phyloP scores from a whole-genome alignment of 2,329 filamentous ascomycete genomes.

The Ascochyta pisi region DNA sequence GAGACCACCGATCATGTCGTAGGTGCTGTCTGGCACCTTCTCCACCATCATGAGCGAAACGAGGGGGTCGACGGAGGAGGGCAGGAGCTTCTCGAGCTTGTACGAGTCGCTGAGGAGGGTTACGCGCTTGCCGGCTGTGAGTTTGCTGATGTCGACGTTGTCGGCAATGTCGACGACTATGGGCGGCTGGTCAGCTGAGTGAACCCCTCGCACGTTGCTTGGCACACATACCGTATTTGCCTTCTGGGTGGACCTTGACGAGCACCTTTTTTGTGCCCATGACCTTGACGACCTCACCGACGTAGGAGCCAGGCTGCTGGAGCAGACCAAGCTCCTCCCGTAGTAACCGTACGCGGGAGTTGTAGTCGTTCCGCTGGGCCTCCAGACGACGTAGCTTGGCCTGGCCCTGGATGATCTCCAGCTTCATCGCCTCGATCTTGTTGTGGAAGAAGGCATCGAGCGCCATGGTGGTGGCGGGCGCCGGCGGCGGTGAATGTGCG shows the following conservation, averaged over 20 bases:
- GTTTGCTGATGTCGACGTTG: constrained; percentile 90
- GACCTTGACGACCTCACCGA: constrained; percentile 99
- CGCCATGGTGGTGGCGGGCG: constrained; percentile 74
- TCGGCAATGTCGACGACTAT: constrained; percentile 95
- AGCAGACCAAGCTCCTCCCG: constrained; percentile 94
- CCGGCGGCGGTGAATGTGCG: constrained; percentile 20
- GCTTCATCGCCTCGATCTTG: constrained; percentile 99
- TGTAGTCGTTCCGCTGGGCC: constrained; percentile 99
- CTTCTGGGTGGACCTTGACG: constrained; percentile 98
- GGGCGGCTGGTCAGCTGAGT: constrained; percentile 6
- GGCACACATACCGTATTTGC: constrained; percentile 86
- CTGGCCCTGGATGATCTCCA: constrained; percentile 99
- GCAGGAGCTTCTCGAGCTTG: constrained; percentile 98
- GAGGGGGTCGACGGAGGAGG: constrained; percentile 95
- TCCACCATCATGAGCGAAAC: constrained; percentile 99
- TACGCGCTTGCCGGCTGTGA: constrained; percentile 96
- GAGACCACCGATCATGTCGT: constrained; percentile 99
- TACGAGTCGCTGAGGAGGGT: constrained; percentile 96
- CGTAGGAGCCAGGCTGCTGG: constrained; percentile 97
- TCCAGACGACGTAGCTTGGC: constrained; percentile 92
- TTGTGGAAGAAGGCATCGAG: constrained; percentile 99
- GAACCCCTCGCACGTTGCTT: not conserved
- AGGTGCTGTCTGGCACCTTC: constrained; percentile 99
- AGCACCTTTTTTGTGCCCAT: constrained; percentile 99
- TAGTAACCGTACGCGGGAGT: constrained; percentile 92